phyloP scores from a whole-genome alignment of 2,329 filamentous ascomycete species.

The Claviceps sp. region DNA sequence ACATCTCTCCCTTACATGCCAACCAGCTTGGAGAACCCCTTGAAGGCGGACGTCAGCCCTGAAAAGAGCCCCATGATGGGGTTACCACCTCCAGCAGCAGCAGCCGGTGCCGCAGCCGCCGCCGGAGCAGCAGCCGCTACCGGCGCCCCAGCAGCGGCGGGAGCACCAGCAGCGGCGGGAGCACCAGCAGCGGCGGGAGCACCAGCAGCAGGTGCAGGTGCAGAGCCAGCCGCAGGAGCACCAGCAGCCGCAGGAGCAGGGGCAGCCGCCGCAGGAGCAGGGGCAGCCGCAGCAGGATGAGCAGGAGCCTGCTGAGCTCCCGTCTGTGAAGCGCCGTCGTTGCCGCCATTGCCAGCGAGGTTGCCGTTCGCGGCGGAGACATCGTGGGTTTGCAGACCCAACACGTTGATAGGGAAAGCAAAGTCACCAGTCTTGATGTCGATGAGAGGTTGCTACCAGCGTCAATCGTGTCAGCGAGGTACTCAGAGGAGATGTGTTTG shows the following conservation, averaged over 20 bases:
- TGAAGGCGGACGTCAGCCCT: no score
- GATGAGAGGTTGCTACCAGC: background rate
- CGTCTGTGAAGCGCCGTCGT: background rate
- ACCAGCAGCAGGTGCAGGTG: background rate
- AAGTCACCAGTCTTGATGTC: background rate
- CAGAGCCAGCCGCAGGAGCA: background rate
- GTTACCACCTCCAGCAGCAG: background rate
- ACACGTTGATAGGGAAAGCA: background rate
- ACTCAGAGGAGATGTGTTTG: no score
- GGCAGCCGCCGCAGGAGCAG: background rate
- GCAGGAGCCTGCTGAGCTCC: background rate
- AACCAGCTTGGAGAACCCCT: no score
- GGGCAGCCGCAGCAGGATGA: background rate
- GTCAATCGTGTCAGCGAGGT: background rate
- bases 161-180: background rate
- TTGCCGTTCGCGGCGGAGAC: background rate
- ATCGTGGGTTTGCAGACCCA: background rate
- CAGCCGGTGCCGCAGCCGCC: background rate
- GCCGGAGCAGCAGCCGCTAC: background rate
- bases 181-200: background rate
- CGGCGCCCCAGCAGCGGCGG: background rate
- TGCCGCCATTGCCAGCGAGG: background rate
- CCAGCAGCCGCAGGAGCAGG: background rate
- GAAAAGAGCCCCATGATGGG: background rate
- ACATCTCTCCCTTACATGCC: no score